Evolutionary conservation across 495 filamentous ascomycete genomes (phyloP).

Genomic region (Lepraria neglecta): DNA sequence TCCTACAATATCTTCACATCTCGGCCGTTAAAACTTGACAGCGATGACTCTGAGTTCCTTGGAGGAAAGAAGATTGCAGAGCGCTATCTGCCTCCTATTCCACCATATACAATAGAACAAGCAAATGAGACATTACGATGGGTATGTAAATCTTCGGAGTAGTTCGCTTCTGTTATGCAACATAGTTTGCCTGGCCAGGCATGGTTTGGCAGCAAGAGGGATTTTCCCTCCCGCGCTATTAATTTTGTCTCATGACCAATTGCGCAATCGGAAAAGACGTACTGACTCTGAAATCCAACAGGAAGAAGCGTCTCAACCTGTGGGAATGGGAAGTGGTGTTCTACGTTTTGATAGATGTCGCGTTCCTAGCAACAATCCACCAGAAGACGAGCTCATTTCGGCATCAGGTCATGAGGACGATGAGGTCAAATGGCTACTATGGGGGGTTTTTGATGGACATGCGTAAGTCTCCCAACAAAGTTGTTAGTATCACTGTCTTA

Average conservation of each 20-base stretch:
- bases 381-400: slow-evolving; percentile 15
- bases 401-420: slow-evolving; percentile 18
- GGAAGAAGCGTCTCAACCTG: not conserved
- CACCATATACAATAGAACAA: slow-evolving; percentile 8
- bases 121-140: slow-evolving; percentile 6
- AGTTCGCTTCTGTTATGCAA: no score
- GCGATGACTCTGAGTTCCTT: not conserved
- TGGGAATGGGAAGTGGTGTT: slow-evolving; percentile 13
- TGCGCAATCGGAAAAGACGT: no score
- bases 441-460: slow-evolving; percentile 49
- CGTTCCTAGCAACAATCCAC: slow-evolving; percentile 15
- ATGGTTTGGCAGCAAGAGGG: no score
- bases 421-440: slow-evolving; percentile 42
- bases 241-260: no score
- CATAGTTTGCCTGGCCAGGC: no score
- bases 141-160: not conserved
- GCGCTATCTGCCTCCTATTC: slow-evolving; percentile 5
- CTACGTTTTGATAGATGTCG: slow-evolving; percentile 14
- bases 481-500: not conserved
- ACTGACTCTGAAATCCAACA: no score
- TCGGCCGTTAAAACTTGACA: slow-evolving; percentile 12
- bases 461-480: slow-evolving; percentile 10
- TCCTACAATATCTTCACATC: not conserved
- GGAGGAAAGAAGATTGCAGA: not conserved
- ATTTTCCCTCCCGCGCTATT: no score